phyloP scores from a whole-genome alignment of 495 filamentous ascomycete genomes.

The Aspergillus heteromorphus region DNA sequence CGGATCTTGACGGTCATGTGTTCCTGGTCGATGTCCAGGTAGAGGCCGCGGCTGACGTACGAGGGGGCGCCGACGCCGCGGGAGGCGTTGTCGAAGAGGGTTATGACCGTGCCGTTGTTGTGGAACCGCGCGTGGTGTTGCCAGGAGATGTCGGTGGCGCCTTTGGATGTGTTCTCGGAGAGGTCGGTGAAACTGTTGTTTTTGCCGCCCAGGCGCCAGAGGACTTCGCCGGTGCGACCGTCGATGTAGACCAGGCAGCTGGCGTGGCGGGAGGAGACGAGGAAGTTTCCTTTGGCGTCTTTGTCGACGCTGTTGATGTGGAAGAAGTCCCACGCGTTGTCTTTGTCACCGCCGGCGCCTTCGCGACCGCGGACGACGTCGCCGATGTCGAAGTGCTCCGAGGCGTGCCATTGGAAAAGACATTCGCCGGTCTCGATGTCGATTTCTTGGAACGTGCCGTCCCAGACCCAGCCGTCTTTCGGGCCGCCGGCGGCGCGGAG shows the following conservation, averaged over 20 bases:
- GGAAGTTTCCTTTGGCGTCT: slow-evolving; percentile 35
- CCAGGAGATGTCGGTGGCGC: slow-evolving; percentile 38
- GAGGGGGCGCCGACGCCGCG: slow-evolving; percentile 20
- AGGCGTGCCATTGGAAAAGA: slow-evolving; percentile 39
- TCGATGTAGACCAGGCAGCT: slow-evolving; percentile 32
- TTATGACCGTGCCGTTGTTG: slow-evolving; percentile 24
- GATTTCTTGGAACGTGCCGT: slow-evolving; percentile 48
- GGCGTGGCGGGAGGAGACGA: slow-evolving; percentile 40
- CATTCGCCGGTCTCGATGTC: slow-evolving; percentile 38
- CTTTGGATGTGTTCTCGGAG: slow-evolving; percentile 21
- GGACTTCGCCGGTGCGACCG: slow-evolving; percentile 26
- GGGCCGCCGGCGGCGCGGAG: slow-evolving; percentile 35
- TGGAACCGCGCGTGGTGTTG: slow-evolving; percentile 36
- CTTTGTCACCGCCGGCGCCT: slow-evolving; percentile 19
- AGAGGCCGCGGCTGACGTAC: slow-evolving; percentile 33
- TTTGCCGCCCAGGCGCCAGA: slow-evolving; percentile 42
- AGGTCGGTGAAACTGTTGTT: slow-evolving; percentile 38
- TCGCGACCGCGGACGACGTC: slow-evolving; percentile 21
- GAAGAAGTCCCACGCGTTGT: slow-evolving; percentile 39
- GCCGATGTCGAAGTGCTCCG: slow-evolving; percentile 30
- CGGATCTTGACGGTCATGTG: slow-evolving; percentile 32
- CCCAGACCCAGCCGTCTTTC: slow-evolving; percentile 44
- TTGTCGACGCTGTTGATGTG: slow-evolving; percentile 45
- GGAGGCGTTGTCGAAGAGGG: slow-evolving; percentile 31
- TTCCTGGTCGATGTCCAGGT: slow-evolving; percentile 37